phyloP scores from a whole-genome alignment of 2,329 filamentous ascomycete species.

The Camptophora hylomeconis region DNA sequence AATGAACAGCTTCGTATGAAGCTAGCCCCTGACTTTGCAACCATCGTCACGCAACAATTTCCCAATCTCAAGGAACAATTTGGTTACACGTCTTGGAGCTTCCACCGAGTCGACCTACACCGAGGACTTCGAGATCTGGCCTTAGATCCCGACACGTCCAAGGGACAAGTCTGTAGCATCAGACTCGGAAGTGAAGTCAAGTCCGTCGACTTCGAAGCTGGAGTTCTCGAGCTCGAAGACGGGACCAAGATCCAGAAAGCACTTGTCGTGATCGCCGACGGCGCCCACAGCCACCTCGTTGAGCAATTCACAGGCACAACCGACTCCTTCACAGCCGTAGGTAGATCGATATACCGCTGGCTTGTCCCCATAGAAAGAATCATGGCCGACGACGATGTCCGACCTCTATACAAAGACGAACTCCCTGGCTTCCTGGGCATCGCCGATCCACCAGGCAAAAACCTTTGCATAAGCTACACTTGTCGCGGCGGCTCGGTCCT shows the following conservation, averaged over 20 bases:
- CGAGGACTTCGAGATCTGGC: constrained; percentile 16
- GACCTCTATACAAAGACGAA: constrained; percentile 9
- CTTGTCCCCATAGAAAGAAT: constrained; percentile 9
- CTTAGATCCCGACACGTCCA: constrained; percentile 1
- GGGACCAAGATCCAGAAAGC: constrained; percentile 18
- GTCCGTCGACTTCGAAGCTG: constrained; percentile 14
- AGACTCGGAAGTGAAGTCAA: constrained; percentile 15
- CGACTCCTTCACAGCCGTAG: constrained; percentile 5
- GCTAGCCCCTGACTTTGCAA: constrained; percentile 11
- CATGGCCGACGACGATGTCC: constrained; percentile 6
- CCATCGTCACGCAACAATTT: constrained; percentile 13
- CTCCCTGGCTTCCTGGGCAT: constrained; percentile 6
- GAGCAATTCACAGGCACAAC: constrained; percentile 6
- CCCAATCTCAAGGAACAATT: constrained; percentile 11
- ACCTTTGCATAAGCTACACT: too few relatives aligned
- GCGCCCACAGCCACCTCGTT: constrained; percentile 11
- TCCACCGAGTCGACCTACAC: constrained; percentile 21
- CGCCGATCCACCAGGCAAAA: constrained; percentile 11
- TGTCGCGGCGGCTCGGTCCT: too few relatives aligned
- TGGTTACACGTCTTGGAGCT: constrained; percentile 15
- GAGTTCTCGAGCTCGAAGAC: constrained; percentile 14
- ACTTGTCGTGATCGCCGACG: constrained; percentile 23
- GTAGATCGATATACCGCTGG: constrained; percentile 10
- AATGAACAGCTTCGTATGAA: constrained; percentile 11
- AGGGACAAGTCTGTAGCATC: constrained; percentile 11